A percentile compares a stretch with the other conserved stretches of the same genome.
These are phyloP conservation scores for Xylaria telfairii DNA, from an alignment of 495 filamentous ascomycete genomes.

Conservation along the genomic window DNA sequence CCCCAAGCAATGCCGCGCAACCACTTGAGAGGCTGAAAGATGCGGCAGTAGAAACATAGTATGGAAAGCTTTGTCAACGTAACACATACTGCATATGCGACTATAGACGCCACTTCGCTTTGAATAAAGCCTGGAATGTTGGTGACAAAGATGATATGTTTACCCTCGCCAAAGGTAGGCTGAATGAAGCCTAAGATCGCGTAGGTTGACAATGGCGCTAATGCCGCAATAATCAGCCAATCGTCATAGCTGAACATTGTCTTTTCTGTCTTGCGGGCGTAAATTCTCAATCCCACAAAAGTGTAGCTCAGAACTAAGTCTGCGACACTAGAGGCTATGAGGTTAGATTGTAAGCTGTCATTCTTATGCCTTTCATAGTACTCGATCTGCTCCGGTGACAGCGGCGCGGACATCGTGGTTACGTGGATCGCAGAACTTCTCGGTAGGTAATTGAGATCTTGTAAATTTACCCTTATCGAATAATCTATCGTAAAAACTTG, in stretches of 20 bases:
- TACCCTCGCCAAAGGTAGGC: neutral
- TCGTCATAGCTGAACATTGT: neutral
- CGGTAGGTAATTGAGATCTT: too few species aligned
- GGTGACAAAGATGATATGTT: constrained; percentile 12
- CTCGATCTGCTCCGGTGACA: neutral
- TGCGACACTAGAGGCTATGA: neutral
- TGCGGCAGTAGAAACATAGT: constrained; percentile 6
- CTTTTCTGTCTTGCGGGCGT: neutral
- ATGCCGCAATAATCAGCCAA: constrained; percentile 2
- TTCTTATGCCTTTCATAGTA: neutral
- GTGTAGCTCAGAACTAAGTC: neutral
- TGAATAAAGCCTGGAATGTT: neutral
- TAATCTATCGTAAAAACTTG: too few species aligned
- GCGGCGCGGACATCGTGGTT: too few species aligned
- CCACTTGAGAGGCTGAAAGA: neutral
- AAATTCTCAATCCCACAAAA: neutral
- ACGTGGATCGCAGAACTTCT: too few species aligned
- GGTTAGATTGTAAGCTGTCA: neutral
- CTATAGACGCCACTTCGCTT: neutral
- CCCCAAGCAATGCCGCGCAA: neutral
- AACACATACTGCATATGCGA: neutral
- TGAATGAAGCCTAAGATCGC: neutral
- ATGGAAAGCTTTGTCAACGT: constrained; percentile 6
- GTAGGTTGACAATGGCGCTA: neutral
- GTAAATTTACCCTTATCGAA: too few species aligned